Evolutionary conservation across 2,329 filamentous ascomycete species (phyloP), one percentile per base, ranked within the genome.

Genomic region (Zymoseptoria brevis): DNA sequence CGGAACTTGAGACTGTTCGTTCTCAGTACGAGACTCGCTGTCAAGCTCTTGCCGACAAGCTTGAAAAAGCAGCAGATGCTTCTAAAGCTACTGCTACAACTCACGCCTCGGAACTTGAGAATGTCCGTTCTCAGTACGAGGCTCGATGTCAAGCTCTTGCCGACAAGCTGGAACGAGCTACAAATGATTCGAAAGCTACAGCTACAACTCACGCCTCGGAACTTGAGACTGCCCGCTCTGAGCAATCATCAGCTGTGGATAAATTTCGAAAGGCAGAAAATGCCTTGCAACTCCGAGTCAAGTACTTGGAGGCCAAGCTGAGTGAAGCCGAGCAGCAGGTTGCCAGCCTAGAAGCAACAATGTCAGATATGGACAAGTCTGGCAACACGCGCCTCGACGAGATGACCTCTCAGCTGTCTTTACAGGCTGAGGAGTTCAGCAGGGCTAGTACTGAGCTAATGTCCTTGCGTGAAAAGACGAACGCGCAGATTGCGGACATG

Each of bases 131-230:
- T 53, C 50, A 57, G 26, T 41, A 57, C 50, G 24, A 45, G 29
- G 50, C 29, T 57, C 53, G 11, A 13, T 50, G 21, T 26, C 50
- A 55, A 22, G 41, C 59, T 21, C 24, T 57, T 7, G 53, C 50
- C 53, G 49, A 58, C 19, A 30, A 54, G 19, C 22, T 61, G 8
- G 21, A 41, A 30, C 13, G 59, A 35, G 41, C 51, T 6, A 13
- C 30, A 19, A 24, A 50, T 19, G 57, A 60, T 35, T 57, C 29
- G 30, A 54, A 62, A 30, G 50, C 54, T 2, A 55, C 54, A 6
- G 49, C 22, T 8, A 48, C 30, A n/a, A 13, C 22, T 35, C 51
- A 53, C 13, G 51, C 22, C 22, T 19, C n/a, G 9, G 51, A 53
- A 26, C 51, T 53, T n/a, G 22, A 30, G n/a, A 11, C 4, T 19